Evolutionary conservation across 495 filamentous ascomycete species (phyloP).

Genomic region (Annulohypoxylon maeteangense): DNA sequence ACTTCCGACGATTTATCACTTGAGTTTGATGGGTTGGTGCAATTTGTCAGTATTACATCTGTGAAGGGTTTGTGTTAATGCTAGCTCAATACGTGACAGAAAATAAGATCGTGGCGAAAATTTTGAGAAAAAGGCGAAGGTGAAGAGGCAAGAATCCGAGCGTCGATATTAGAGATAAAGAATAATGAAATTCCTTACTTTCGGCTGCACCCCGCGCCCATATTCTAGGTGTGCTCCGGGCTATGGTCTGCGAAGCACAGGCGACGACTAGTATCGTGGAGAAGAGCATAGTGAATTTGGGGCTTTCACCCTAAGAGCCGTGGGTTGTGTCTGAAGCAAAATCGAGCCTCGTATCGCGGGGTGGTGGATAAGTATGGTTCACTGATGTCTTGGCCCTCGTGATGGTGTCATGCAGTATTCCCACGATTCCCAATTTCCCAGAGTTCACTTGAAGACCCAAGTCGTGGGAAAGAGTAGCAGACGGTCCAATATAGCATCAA

Average conservation of each 20-base stretch:
- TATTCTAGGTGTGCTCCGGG: background rate
- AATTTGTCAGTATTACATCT: slow-evolving; percentile 37
- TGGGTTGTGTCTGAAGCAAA: background rate
- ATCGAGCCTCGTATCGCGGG: background rate
- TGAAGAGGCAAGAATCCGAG: background rate
- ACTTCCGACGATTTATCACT: slow-evolving; percentile 49
- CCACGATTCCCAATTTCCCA: background rate
- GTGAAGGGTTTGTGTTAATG: slow-evolving; percentile 17
- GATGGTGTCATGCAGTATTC: slow-evolving; percentile 4
- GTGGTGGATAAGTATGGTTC: slow-evolving; percentile 6
- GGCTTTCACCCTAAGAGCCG: background rate
- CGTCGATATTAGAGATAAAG: background rate
- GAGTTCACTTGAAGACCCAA: slow-evolving; percentile 6
- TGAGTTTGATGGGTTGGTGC: slow-evolving; percentile 12
- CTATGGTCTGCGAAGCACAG: slow-evolving; percentile 16
- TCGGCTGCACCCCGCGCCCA: slow-evolving; percentile 17
- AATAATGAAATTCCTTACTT: slow-evolving; percentile 28
- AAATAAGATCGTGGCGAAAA: background rate
- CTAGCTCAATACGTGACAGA: background rate
- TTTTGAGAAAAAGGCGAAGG: background rate
- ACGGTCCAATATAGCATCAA: slow-evolving; percentile 2
- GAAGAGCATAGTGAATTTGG: slow-evolving; percentile 11
- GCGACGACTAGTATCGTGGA: slow-evolving; percentile 13
- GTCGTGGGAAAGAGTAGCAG: slow-evolving; percentile 4
- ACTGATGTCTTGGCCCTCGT: slow-evolving; percentile 3